phyloP scores from a whole-genome alignment of 805 yeast genomes.

The Pichia nakasei region DNA sequence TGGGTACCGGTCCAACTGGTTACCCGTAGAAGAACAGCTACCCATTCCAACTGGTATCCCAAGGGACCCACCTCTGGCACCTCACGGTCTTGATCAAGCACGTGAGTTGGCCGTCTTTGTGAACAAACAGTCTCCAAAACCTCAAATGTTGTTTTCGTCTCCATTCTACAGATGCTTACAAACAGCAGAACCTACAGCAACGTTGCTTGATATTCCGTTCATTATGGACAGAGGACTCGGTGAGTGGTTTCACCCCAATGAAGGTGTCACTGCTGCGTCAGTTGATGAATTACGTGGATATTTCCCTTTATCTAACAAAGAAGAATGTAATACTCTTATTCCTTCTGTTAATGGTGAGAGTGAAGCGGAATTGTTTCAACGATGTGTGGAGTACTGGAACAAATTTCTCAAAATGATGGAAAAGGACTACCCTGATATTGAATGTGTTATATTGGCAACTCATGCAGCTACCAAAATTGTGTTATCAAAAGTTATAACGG shows the following conservation, averaged over 20 bases:
- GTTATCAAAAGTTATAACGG: conserved; percentile 67
- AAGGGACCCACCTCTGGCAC: conserved; percentile 81
- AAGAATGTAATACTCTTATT: conserved; percentile 42
- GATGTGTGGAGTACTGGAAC: conserved; percentile 50
- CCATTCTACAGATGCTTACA: conserved; percentile 90
- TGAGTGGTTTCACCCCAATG: conserved; percentile 78
- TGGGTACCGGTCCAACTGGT: conserved; percentile 88
- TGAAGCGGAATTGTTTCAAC: conserved; percentile 53
- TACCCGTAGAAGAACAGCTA: conserved; percentile 72
- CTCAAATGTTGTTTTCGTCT: conserved; percentile 64
- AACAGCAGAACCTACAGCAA: conserved; percentile 65
- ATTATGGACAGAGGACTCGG: conserved; percentile 77
- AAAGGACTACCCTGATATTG: conserved; percentile 46
- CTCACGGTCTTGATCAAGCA: conserved; percentile 85
- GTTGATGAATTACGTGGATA: conserved; percentile 38
- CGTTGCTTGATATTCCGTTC: conserved; percentile 47
- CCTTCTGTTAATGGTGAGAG: conserved; percentile 72
- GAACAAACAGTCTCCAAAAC: conserved; percentile 20
- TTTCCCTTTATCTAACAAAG: conserved; percentile 37
- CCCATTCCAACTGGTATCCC: conserved; percentile 88
- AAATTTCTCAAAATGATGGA: conserved; percentile 52
- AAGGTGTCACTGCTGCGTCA: conserved; percentile 55
- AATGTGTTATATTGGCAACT: conserved; percentile 63
- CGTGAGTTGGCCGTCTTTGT: conserved; percentile 58
- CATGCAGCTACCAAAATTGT: conserved; percentile 95